These are phyloP conservation scores for Fusarium coffeatum DNA, from an alignment of 2,329 filamentous ascomycete species.

Conservation along the genomic window DNA sequence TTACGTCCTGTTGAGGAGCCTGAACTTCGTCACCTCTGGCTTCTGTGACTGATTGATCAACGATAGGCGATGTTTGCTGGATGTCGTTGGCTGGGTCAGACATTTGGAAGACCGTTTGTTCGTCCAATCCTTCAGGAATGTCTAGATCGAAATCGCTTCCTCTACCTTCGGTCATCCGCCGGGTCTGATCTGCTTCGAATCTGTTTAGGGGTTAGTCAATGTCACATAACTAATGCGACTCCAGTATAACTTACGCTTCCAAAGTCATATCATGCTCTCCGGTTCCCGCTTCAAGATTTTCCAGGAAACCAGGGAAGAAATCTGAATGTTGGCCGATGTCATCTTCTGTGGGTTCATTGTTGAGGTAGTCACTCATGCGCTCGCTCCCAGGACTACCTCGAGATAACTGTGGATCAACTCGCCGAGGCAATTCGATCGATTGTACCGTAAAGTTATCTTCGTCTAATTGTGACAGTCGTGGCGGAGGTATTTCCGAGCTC, in stretches of 20 bases:
- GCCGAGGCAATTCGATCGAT: slow-evolving; percentile 69
- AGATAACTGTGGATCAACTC: slow-evolving; percentile 61
- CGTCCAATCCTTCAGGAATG: slow-evolving; percentile 60
- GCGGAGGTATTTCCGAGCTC: slow-evolving; percentile 64
- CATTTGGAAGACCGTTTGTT: slow-evolving; percentile 65
- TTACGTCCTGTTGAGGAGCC: slow-evolving; percentile 24
- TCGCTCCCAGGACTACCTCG: slow-evolving; percentile 66
- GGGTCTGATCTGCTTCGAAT: slow-evolving; percentile 56
- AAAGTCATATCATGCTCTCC: slow-evolving; percentile 57
- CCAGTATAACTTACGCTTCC: slow-evolving; percentile 53
- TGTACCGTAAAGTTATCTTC: slow-evolving; percentile 69
- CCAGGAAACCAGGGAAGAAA: slow-evolving; percentile 63
- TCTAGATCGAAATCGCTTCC: slow-evolving; percentile 65
- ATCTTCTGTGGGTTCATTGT: slow-evolving; percentile 53
- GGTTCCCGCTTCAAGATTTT: slow-evolving; percentile 56
- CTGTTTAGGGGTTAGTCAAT: slow-evolving; percentile 38
- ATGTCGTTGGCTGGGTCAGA: slow-evolving; percentile 50
- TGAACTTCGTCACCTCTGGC: slow-evolving; percentile 33
- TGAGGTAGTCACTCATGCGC: slow-evolving; percentile 65
- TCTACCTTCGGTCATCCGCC: slow-evolving; percentile 55
- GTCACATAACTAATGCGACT: background rate
- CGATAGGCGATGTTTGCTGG: slow-evolving; percentile 44
- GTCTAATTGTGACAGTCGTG: slow-evolving; percentile 65
- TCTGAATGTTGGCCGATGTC: slow-evolving; percentile 60
- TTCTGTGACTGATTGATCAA: slow-evolving; percentile 36